Evolutionary conservation across 1,284 basidiomycete species (phyloP), one percentile per base, ranked within the genome.

Genomic region (Trichosporon ovoides): DNA sequence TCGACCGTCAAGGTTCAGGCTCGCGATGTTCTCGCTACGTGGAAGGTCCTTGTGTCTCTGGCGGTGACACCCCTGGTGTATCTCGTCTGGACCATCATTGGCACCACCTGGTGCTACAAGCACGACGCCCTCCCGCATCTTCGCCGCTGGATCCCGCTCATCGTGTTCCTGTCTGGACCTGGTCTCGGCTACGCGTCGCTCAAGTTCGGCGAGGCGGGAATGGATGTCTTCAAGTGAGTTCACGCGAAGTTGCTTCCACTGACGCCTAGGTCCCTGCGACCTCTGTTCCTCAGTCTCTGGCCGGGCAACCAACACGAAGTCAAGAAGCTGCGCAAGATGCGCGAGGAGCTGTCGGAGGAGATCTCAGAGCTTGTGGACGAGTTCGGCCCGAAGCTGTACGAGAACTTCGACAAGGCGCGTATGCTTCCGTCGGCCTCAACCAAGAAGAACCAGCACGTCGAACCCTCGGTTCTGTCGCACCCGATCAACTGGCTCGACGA

Each of bases 181-280:
- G 84, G 88, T 70, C 88, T 98, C 79, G 94, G 90, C 53, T 93
- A 90, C 73, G 92, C 92, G 9, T 91, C 95, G 11, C 83, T 99
- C 63, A 98, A 98, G 77, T 98, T 98, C 72, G 95, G 95, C 49
- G 96, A 99, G 77, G 96, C 95, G 18, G 96, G 96, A 35, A 88
- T 98, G 85, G 96, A 99, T 72, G 93, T 99, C 35, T 83, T 96
- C 65, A 99, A 98, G 91, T 96, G 52, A 56, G 69, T 69, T n/a
- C 38, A n/a, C 19, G 33, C 13, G 18, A 3, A 51, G 12, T 38
- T 16, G 19, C 7, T 18, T 13, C 6, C 12, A 20, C 53, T 51
- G 49, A 50, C 33, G 58, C 18, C 28, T 64, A 95, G 91, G 77
- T 95, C 93, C 22, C 81, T 99, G 18, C 86, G 91, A 36, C 96